A percentile compares a stretch with the other conserved stretches of the same genome.
These are phyloP conservation scores for Rhodotorula graminis DNA, from an alignment of 768 basidiomycete species.

Conservation along the genomic window DNA sequence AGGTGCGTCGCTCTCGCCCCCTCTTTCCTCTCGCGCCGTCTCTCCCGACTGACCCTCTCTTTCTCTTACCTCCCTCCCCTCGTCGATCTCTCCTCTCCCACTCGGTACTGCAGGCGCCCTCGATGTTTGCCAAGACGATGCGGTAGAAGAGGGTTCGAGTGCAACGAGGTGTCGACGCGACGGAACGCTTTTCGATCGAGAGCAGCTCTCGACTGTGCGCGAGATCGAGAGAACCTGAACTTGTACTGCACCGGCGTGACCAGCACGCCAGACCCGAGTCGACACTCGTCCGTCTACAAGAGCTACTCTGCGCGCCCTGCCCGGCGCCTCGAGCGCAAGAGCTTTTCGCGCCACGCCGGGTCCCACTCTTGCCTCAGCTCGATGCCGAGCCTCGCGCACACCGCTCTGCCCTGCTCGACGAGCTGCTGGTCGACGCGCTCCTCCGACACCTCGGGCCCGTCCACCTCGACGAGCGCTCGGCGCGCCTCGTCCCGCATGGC, in stretches of 20 bases:
- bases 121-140: constrained; percentile 1
- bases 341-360: neutral
- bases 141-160: neutral
- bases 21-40: neutral
- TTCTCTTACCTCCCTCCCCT: neutral
- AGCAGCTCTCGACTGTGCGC: no score
- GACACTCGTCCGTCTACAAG: no score
- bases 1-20: constrained; percentile 3
- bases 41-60: neutral
- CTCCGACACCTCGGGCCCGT: neutral
- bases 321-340: neutral
- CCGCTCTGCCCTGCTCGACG: constrained; percentile 5
- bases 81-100: neutral
- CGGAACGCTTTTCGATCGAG: no score
- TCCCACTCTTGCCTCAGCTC: constrained; percentile 20
- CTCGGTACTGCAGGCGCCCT: constrained; percentile 5
- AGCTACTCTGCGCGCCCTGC: neutral
- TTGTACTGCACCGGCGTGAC: no score
- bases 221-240: neutral
- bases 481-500: neutral
- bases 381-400: constrained; percentile 2
- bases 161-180: neutral
- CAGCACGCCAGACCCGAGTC: no score
- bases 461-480: neutral
- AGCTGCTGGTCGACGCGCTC: neutral